Evolutionary conservation across 2,329 filamentous ascomycete species (phyloP).

Genomic region (Aspergillus oerlinghausenensis): DNA sequence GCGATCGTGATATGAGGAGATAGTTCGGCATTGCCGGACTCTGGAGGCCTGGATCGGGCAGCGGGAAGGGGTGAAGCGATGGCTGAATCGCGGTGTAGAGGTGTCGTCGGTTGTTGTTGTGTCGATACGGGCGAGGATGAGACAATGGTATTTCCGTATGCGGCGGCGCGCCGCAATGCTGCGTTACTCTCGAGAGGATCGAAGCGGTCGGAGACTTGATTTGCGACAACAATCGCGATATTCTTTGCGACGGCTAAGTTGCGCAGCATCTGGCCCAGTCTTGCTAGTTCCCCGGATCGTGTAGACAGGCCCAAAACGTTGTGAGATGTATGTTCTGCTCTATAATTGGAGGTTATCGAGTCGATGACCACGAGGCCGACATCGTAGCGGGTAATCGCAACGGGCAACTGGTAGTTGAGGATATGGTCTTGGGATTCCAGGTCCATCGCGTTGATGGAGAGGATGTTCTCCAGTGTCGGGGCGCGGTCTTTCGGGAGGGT

Average conservation of each 20-base stretch:
- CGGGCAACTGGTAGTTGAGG: conserved; percentile 83
- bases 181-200: conserved; percentile 24
- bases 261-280: conserved; percentile 68
- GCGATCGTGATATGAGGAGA: conserved; percentile 10
- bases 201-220: conserved; percentile 93
- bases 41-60: conserved; percentile 5
- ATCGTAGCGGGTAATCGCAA: conserved; percentile 69
- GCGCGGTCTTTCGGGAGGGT: conserved; percentile 34
- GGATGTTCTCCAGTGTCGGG: conserved; percentile 70
- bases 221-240: conserved; percentile 84
- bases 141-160: conserved; percentile 6
- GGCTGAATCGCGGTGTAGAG: conserved; percentile 13
- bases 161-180: conserved; percentile 4
- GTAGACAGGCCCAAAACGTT: conserved; percentile 59
- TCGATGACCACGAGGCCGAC: conserved; percentile 83
- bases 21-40: conserved; percentile 13
- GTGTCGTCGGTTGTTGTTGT: conserved; percentile 3
- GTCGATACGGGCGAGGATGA: conserved; percentile 11
- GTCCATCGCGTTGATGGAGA: conserved; percentile 79
- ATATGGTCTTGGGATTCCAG: conserved; percentile 96
- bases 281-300: conserved; percentile 70
- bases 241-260: conserved; percentile 68
- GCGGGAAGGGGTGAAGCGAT: conserved; percentile 17
- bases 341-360: conserved; percentile 91
- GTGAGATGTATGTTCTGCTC: conserved; percentile 63